Evolutionary conservation across 805 yeast species (phyloP).

Genomic region (Ogataea ramenticola): DNA sequence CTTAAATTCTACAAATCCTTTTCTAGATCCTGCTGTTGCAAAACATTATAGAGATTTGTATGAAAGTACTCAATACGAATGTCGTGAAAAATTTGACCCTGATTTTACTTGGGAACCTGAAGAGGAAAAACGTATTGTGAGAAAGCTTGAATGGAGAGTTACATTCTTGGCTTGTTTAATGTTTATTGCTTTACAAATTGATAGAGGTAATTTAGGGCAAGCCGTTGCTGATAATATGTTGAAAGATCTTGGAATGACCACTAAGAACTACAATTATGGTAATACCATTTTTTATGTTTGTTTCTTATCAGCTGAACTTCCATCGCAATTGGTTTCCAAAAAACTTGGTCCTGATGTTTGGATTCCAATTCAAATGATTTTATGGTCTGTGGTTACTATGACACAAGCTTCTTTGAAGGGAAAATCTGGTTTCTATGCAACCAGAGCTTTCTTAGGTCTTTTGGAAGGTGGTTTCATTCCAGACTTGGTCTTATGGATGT

Average conservation of each 20-base stretch:
- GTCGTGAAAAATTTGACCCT: constrained; percentile 46
- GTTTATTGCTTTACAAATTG: constrained; percentile 48
- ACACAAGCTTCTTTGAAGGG: constrained; percentile 37
- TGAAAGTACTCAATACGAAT: constrained; percentile 40
- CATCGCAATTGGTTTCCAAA: constrained; percentile 53
- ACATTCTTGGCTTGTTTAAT: constrained; percentile 47
- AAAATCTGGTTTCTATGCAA: constrained; percentile 35
- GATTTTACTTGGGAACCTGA: constrained; percentile 39
- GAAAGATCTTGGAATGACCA: constrained; percentile 39
- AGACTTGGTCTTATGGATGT: constrained; percentile 54
- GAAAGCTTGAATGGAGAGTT: constrained; percentile 46
- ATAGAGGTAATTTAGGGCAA: constrained; percentile 44
- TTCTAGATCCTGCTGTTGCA: constrained; percentile 38
- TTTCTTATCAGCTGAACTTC: constrained; percentile 48
- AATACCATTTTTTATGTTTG: constrained; percentile 40
- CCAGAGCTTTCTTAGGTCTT: constrained; percentile 46
- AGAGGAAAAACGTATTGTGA: constrained; percentile 38
- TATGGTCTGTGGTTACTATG: constrained; percentile 46
- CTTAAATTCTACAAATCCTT: constrained; percentile 29
- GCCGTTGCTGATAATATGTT: constrained; percentile 43
- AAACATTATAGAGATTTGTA: constrained; percentile 35
- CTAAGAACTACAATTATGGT: constrained; percentile 50
- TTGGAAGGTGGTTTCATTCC: constrained; percentile 70
- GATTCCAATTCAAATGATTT: constrained; percentile 44
- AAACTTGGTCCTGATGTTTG: constrained; percentile 49